Conservation (phyloP, 2,329 filamentous ascomycete species). For the Pseudogymnoascus sp. region DNA sequence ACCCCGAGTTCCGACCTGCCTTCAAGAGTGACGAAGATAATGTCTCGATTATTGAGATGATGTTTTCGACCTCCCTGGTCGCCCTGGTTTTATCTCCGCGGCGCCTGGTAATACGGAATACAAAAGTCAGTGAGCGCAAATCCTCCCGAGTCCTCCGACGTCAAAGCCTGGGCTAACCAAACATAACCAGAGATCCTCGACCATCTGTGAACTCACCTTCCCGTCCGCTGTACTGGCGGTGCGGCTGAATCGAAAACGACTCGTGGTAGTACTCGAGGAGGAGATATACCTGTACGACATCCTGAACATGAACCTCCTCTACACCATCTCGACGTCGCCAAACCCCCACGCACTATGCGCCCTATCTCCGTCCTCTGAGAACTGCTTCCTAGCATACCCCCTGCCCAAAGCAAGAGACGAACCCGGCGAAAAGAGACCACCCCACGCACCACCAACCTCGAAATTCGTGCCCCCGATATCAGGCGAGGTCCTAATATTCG, state of each 20-base stretch:
- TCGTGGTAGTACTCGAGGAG: conserved; percentile 89
- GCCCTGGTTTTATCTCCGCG: conserved; percentile 87
- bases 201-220: conserved; percentile 98
- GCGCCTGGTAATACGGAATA: conserved; percentile 92
- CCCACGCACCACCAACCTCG: conserved; percentile 75
- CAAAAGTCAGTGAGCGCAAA: conserved; percentile 54
- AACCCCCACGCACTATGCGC: conserved; percentile 89
- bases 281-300: conserved; percentile 99
- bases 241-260: conserved; percentile 83
- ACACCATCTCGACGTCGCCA: conserved; percentile 87
- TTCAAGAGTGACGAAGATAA: conserved; percentile 93
- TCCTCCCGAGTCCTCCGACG: background rate
- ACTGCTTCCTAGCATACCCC: conserved; percentile 92
- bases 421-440: conserved; percentile 48
- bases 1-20: conserved; percentile 79
- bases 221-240: conserved; percentile 93
- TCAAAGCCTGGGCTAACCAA: background rate
- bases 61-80: conserved; percentile 95
- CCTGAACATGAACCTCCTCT: conserved; percentile 91
- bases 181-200: conserved; percentile 49
- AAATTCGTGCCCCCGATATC: conserved; percentile 75
- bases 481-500: conserved; percentile 88
- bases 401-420: conserved; percentile 65
- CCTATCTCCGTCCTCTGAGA: conserved; percentile 86
- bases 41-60: conserved; percentile 94